phyloP scores from a whole-genome alignment of 2,329 filamentous ascomycete species.

The Colletotrichum shisoi region DNA sequence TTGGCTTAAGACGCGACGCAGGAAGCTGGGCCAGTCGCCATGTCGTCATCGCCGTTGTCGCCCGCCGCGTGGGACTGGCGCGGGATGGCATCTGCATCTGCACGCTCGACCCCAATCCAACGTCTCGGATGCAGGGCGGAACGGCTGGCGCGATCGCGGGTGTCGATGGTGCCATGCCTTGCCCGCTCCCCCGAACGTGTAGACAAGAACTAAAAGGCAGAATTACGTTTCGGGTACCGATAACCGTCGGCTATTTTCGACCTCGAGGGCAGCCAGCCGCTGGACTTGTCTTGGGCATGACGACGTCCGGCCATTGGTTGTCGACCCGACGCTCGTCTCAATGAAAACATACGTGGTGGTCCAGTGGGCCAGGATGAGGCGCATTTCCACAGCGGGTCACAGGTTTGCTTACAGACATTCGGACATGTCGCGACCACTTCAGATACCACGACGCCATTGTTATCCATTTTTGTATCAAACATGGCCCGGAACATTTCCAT shows the following conservation, averaged over 20 bases:
- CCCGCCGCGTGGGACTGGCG: constrained; percentile 32
- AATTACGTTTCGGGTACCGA: neutral
- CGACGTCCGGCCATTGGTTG: neutral
- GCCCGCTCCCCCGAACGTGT: neutral
- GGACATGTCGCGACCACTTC: neutral
- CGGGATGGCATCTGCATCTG: constrained; percentile 26
- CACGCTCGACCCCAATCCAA: constrained; percentile 26
- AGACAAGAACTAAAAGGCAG: neutral
- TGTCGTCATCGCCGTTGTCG: constrained; percentile 37
- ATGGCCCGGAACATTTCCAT: too few relatives aligned
- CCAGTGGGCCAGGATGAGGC: neutral
- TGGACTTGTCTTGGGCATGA: neutral
- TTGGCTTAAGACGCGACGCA: constrained; percentile 9
- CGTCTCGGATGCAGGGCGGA: constrained; percentile 21
- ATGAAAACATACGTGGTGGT: neutral
- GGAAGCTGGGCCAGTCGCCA: neutral
- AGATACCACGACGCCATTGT: neutral
- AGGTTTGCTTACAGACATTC: neutral
- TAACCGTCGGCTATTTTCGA: constrained; percentile 11
- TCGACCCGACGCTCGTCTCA: constrained; percentile 2
- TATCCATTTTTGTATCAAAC: neutral
- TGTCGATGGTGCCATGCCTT: constrained; percentile 34
- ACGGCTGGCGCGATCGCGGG: constrained; percentile 34
- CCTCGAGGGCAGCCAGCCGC: too few relatives aligned
- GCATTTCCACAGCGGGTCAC: constrained; percentile 1